Conservation (phyloP, 768 basidiomycete species). For the Mycena polygramma region DNA sequence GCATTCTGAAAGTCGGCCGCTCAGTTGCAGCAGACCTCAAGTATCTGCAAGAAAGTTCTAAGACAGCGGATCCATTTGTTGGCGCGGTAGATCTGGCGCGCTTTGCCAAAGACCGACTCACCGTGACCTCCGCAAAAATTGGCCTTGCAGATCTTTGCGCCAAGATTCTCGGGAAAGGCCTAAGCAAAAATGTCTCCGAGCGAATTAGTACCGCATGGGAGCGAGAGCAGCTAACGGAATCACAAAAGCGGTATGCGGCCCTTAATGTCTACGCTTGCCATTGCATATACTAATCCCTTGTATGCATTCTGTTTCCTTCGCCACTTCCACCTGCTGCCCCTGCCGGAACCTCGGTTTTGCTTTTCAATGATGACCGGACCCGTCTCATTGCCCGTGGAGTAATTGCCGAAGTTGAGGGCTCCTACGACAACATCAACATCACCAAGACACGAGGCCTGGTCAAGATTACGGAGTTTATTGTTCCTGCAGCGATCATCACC, state of each 20-base stretch:
- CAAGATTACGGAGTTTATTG: neutral
- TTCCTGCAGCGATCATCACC: neutral
- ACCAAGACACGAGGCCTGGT: neutral
- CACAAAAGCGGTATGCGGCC: conserved; percentile 1
- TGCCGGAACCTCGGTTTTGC: neutral
- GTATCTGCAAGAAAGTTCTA: too few relatives aligned
- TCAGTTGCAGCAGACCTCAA: too few relatives aligned
- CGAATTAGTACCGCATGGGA: conserved; percentile 9
- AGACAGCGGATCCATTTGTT: too few relatives aligned
- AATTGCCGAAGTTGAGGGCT: neutral
- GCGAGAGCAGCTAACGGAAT: neutral
- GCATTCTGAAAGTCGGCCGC: too few relatives aligned
- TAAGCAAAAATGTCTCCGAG: conserved; percentile 5
- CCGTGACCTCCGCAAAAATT: conserved; percentile 2
- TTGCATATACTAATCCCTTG: neutral
- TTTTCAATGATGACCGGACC: neutral
- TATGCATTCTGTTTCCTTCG: neutral
- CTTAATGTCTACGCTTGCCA: conserved; percentile 5
- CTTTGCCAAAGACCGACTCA: too few relatives aligned
- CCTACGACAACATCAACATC: neutral
- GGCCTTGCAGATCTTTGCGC: neutral
- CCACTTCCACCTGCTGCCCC: neutral
- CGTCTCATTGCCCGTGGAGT: neutral
- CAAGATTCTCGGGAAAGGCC: neutral
- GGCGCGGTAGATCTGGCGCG: too few relatives aligned